Percentiles rank a stretch among this genome's conserved stretches.
phyloP scores from a whole-genome alignment of 1,284 basidiomycete species.

The Cystobasidiaceae sp. region DNA sequence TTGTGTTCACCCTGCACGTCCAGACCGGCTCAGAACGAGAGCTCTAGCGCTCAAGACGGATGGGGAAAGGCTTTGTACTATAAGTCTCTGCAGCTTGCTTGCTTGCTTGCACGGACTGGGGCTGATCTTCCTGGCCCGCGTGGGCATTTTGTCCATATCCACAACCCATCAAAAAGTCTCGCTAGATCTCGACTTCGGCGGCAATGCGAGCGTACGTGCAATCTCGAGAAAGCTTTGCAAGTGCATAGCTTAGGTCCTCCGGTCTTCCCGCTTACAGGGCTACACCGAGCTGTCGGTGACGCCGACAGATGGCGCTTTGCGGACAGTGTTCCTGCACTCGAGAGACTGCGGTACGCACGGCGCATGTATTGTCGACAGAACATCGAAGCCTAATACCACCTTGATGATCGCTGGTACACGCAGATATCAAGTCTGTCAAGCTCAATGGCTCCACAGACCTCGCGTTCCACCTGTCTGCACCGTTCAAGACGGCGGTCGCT shows the following conservation, averaged over 20 bases:
- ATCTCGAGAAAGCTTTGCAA: too few species aligned
- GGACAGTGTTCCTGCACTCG: constrained; percentile 75
- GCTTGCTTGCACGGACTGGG: constrained; percentile 55
- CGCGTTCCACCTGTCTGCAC: constrained; percentile 22
- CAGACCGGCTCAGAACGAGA: too few species aligned
- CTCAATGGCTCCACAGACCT: constrained; percentile 30
- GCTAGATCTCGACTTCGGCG: constrained; percentile 79
- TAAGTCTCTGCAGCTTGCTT: background rate
- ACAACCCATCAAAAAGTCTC: constrained; percentile 76
- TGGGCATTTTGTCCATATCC: background rate
- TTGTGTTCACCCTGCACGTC: background rate
- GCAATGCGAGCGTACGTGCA: constrained; percentile 43
- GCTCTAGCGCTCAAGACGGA: constrained; percentile 1
- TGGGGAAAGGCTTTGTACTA: constrained; percentile 26
- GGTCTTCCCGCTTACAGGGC: constrained; percentile 58
- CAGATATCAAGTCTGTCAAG: constrained; percentile 28
- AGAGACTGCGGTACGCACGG: constrained; percentile 52
- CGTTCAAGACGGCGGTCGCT: constrained; percentile 42
- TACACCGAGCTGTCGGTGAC: constrained; percentile 85
- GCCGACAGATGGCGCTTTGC: constrained; percentile 68
- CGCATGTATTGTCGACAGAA: too few species aligned
- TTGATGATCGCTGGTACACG: constrained; percentile 22
- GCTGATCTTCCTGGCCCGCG: constrained; percentile 49
- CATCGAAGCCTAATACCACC: too few species aligned
- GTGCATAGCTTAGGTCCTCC: too few species aligned